Percentiles rank a stretch among this genome's conserved stretches.
Evolutionary conservation across 352 stramenopile genomes (phyloP).

Genomic region (Pythium dissotocum): DNA sequence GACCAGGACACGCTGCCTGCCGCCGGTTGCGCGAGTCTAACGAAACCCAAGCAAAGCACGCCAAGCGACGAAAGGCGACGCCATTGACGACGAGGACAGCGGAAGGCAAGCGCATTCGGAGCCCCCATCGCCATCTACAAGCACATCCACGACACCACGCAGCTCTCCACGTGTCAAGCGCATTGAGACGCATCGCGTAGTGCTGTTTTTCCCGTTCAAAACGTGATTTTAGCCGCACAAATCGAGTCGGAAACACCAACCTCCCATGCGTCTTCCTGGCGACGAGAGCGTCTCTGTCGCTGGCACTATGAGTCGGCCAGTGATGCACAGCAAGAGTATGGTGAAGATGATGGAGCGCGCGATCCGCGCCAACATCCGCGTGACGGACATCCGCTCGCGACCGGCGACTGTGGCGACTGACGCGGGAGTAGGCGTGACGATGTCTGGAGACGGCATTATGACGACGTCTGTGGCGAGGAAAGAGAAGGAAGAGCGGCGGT

Average conservation of each 20-base stretch:
- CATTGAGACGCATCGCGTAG: neutral
- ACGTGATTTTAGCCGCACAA: neutral
- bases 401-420: too few relatives aligned
- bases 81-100: neutral
- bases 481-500: conserved; percentile 16
- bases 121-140: neutral
- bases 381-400: neutral
- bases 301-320: neutral
- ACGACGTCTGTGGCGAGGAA: neutral
- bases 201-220: conserved; percentile 8
- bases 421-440: neutral
- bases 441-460: neutral
- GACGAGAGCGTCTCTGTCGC: neutral
- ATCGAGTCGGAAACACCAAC: conserved; percentile 1
- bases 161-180: neutral
- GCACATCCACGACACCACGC: neutral
- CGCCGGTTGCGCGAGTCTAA: neutral
- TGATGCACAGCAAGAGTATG: conserved; percentile 11
- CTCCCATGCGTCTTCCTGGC: conserved; percentile 1
- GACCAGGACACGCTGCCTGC: conserved; percentile 19
- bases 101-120: neutral
- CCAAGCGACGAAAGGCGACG: neutral
- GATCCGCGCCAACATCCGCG: neutral
- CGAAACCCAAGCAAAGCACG: neutral
- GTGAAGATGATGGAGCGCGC: conserved; percentile 19